phyloP scores from a whole-genome alignment of 2,329 filamentous ascomycete genomes.

The Microsporum audouinii region DNA sequence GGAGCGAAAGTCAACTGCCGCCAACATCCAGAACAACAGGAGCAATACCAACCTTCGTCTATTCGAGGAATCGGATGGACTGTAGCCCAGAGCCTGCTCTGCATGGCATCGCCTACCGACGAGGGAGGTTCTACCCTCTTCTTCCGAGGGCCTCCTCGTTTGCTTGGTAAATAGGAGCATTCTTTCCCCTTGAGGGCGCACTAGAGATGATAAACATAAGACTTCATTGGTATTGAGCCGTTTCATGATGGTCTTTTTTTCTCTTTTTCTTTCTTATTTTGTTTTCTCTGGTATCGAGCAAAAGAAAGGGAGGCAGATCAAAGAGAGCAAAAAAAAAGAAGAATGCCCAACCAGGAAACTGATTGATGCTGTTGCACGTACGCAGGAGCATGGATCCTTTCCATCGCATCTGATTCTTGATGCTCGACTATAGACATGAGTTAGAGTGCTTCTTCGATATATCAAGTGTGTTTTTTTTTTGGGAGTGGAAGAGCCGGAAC shows the following conservation, averaged over 20 bases:
- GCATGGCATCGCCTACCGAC: background rate
- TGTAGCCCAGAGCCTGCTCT: slow-evolving; percentile 7
- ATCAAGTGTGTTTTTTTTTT: background rate
- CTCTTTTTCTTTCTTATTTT: background rate
- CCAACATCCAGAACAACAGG: background rate
- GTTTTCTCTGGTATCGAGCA: background rate
- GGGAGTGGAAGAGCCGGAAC: too few species aligned
- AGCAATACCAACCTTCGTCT: slow-evolving; percentile 13
- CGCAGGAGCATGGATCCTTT: slow-evolving; percentile 34
- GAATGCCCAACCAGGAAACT: background rate
- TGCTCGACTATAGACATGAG: slow-evolving; percentile 24
- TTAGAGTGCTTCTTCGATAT: slow-evolving; percentile 3
- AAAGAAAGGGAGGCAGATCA: slow-evolving; percentile 12
- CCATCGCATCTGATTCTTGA: slow-evolving; percentile 36
- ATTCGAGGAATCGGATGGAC: slow-evolving; percentile 11
- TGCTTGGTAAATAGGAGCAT: slow-evolving; percentile 35
- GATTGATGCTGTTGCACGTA: slow-evolving; percentile 20
- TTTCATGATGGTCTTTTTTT: background rate
- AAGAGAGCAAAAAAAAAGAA: background rate
- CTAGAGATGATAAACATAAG: slow-evolving; percentile 15
- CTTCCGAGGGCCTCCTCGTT: slow-evolving; percentile 34
- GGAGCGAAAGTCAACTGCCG: slow-evolving; percentile 2
- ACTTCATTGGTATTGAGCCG: background rate
- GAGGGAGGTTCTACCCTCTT: slow-evolving; percentile 22
- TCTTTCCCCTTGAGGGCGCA: slow-evolving; percentile 31